Base-by-base conservation (phyloP, 2,329 filamentous ascomycete species). In the Stagonosporopsis chrysanthemi region DNA sequence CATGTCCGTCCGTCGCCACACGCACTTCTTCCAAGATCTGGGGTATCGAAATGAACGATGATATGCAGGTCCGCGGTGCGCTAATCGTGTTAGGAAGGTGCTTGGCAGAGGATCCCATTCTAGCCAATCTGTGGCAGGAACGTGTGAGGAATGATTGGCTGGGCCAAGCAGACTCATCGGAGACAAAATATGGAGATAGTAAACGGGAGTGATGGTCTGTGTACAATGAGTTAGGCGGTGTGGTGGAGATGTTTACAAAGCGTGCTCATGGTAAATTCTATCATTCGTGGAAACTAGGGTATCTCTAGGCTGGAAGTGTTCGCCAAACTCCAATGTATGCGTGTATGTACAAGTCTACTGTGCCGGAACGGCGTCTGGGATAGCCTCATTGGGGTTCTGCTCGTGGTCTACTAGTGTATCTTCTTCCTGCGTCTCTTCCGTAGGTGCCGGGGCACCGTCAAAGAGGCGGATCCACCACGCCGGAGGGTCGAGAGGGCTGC, bases 391-490 rank as follows among this genome's bases (percentile, higher is more conserved):
- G 6, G 58, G 57, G n/a, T 55, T 40, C 17, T 57, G 28, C 17
- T 58, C 55, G 15, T 44, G 40, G 24, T 57, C 58, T 26, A 22
- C 43, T 11, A 22, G 35, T 17, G 51, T 40, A 33, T 56, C 60
- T 9, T 60, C 65, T n/a, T 58, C 58, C 22, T 60, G 38, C n/a
- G 53, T 50, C 40, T 65, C 67, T 48, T 66, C 61, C 12, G 63
- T 56, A 4, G 66, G 62, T 35, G 63, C 58, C 1, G 73, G 74
- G 6, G 62, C 67, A 17, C 74, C 73, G 47, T 88, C 92, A 71
- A 97, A 97, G 17, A 98, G 72, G 39, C 92, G 85, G 56, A 90
- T 85, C 94, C 94, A 99, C 88, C 91, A 97, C 57, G 81, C 80
- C 0, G 95, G 95, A 35, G 95, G 94, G 68, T 97, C 94, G 44